phyloP scores from a whole-genome alignment of 345 rosid species.

The Salix udensis region DNA sequence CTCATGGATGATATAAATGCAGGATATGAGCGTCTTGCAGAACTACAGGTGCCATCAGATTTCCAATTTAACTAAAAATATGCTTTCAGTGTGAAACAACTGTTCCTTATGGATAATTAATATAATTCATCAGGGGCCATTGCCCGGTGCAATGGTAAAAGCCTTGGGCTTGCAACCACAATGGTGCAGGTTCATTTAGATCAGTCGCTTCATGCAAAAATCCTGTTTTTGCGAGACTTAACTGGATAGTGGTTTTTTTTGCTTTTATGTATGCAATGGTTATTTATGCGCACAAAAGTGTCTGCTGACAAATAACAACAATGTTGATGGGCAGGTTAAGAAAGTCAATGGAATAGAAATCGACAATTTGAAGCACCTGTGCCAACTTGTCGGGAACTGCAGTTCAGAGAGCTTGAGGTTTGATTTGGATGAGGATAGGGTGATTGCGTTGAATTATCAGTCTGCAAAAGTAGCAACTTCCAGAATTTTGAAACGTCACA shows the following conservation, averaged over 20 bases:
- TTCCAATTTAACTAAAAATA: constrained; percentile 4
- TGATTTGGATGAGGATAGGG: constrained; percentile 81
- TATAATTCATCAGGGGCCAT: neutral
- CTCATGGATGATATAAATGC: constrained; percentile 85
- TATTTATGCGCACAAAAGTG: neutral
- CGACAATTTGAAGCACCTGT: constrained; percentile 68
- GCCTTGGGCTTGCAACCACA: neutral
- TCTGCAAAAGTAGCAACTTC: constrained; percentile 62
- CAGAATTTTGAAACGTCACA: constrained; percentile 62
- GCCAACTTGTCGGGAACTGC: constrained; percentile 61
- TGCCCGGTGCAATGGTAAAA: neutral
- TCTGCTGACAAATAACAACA: constrained; percentile 9
- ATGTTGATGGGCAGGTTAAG: constrained; percentile 61
- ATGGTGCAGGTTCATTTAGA: neutral
- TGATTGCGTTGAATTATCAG: constrained; percentile 52
- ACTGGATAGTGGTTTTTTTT: neutral
- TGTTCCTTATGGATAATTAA: neutral
- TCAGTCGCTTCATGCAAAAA: neutral
- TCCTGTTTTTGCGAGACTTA: neutral
- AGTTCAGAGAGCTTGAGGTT: constrained; percentile 50
- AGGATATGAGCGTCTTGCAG: constrained; percentile 87
- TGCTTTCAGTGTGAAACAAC: neutral
- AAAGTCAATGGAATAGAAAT: constrained; percentile 65
- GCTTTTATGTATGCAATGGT: neutral
- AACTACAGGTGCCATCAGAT: constrained; percentile 57